A percentile compares a stretch with the other conserved stretches of the same genome.
phyloP scores from a whole-genome alignment of 2,329 filamentous ascomycete species.

The Elsinoe ampelina region DNA sequence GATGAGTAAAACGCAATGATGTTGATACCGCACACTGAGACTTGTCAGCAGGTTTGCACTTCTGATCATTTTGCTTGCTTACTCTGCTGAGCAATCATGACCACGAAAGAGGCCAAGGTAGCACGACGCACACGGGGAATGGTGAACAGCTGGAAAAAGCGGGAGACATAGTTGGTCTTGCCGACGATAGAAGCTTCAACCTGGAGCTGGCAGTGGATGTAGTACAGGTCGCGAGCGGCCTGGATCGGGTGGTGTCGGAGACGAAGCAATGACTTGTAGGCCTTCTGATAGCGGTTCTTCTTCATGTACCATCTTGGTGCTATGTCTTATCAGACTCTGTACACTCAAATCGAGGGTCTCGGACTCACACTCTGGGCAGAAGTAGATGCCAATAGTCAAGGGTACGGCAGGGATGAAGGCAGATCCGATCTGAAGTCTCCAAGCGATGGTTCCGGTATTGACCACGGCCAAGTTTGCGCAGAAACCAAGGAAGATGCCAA shows the following conservation, averaged over 20 bases:
- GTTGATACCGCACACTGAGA: conserved; percentile 16
- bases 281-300: conserved; percentile 31
- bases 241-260: conserved; percentile 33
- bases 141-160: conserved; percentile 53
- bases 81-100: conserved; percentile 51
- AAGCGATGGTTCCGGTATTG: conserved; percentile 30
- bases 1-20: conserved; percentile 32
- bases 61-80: neutral
- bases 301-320: conserved; percentile 33
- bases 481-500: conserved; percentile 37
- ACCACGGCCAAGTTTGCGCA: conserved; percentile 35
- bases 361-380: conserved; percentile 18
- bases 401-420: conserved; percentile 41
- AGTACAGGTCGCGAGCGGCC: conserved; percentile 36
- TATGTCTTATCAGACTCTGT: neutral
- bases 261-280: conserved; percentile 31
- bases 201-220: conserved; percentile 31
- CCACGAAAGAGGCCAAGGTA: conserved; percentile 64
- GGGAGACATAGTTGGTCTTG: conserved; percentile 31
- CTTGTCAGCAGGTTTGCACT: neutral
- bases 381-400: conserved; percentile 34
- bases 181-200: conserved; percentile 26
- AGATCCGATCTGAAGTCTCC: conserved; percentile 39
- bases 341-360: neutral
- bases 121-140: conserved; percentile 62